Percentiles rank a stretch among this genome's conserved stretches.
These are phyloP conservation scores for Exophiala phaeomuriformis DNA, from an alignment of 2,329 filamentous ascomycete species.

Conservation along the genomic window DNA sequence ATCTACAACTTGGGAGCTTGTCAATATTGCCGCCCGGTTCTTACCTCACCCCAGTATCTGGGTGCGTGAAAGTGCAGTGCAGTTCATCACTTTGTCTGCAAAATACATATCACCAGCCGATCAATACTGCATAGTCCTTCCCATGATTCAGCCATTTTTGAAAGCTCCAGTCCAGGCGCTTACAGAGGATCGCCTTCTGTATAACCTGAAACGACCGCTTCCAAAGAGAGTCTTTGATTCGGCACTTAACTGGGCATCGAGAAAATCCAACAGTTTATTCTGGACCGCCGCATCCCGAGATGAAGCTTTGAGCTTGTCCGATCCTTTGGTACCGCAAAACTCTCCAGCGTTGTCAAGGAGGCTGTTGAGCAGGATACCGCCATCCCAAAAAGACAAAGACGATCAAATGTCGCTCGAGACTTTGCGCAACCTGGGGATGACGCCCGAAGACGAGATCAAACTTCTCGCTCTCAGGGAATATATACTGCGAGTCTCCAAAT, in stretches of 20 bases:
- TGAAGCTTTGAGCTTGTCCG: constrained; percentile 60
- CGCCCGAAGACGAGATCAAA: constrained; percentile 79
- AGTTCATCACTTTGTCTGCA: constrained; percentile 72
- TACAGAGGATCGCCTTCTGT: constrained; percentile 66
- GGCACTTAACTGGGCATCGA: constrained; percentile 75
- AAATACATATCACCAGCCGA: constrained; percentile 72
- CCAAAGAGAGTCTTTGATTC: constrained; percentile 76
- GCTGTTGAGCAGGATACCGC: constrained; percentile 40
- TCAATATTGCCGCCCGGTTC: constrained; percentile 75
- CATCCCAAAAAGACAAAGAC: constrained; percentile 67
- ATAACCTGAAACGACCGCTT: constrained; percentile 74
- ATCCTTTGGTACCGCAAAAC: constrained; percentile 43
- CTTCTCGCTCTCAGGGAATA: constrained; percentile 80
- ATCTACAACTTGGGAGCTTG: constrained; percentile 76
- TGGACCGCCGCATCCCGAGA: constrained; percentile 72
- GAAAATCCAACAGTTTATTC: constrained; percentile 73
- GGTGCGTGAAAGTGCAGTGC: constrained; percentile 82
- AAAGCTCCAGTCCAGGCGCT: constrained; percentile 65
- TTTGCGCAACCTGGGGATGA: constrained; percentile 75
- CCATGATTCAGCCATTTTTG: constrained; percentile 72
- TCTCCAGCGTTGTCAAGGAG: constrained; percentile 51
- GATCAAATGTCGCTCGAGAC: constrained; percentile 90
- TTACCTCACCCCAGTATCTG: constrained; percentile 90
- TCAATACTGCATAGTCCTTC: constrained; percentile 71
- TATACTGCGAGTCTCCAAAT: constrained; percentile 75